A percentile compares a stretch with the other conserved stretches of the same genome.
phyloP scores from a whole-genome alignment of 2,329 filamentous ascomycete genomes.

The Colletotrichum trifolii region DNA sequence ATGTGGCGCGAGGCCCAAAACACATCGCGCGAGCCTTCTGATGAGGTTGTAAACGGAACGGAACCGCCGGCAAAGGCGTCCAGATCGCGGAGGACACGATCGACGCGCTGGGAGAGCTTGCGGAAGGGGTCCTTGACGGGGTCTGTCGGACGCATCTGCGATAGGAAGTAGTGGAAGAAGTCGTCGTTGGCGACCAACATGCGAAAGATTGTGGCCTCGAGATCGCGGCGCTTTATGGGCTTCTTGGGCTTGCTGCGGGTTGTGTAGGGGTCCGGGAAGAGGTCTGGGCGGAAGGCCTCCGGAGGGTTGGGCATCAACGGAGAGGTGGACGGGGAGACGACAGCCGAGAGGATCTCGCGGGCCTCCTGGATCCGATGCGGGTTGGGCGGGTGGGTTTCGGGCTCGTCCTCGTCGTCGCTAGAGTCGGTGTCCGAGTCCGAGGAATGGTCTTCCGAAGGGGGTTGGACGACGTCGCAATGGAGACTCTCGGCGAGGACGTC shows the following conservation, averaged over 20 bases:
- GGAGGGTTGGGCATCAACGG: slow-evolving; percentile 43
- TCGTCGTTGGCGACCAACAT: slow-evolving; percentile 66
- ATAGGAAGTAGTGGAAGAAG: slow-evolving; percentile 65
- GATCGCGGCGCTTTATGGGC: slow-evolving; percentile 56
- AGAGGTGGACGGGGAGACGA: slow-evolving; percentile 38
- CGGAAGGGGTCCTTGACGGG: slow-evolving; percentile 59
- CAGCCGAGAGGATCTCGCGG: slow-evolving; percentile 61
- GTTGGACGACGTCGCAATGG: slow-evolving; percentile 57
- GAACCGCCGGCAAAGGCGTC: slow-evolving; percentile 45
- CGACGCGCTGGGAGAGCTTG: slow-evolving; percentile 59
- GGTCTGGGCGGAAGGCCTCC: slow-evolving; percentile 59
- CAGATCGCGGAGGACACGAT: slow-evolving; percentile 58
- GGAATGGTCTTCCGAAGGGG: slow-evolving; percentile 36
- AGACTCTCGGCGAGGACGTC: slow-evolving; percentile 63
- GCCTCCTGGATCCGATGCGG: slow-evolving; percentile 58
- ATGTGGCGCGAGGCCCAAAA: slow-evolving; percentile 63
- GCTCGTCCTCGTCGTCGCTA: slow-evolving; percentile 31
- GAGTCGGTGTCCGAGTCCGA: slow-evolving; percentile 42
- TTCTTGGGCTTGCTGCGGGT: slow-evolving; percentile 39
- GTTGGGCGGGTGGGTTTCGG: slow-evolving; percentile 36
- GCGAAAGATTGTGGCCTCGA: slow-evolving; percentile 62
- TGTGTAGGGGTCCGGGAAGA: slow-evolving; percentile 49
- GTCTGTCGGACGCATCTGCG: slow-evolving; percentile 56
- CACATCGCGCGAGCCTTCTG: slow-evolving; percentile 52
- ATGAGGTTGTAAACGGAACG: slow-evolving; percentile 9